Evolutionary conservation across 1,284 basidiomycete species (phyloP), one percentile per base, ranked within the genome.

Genomic region (Cutaneotrichosporon dermatis): DNA sequence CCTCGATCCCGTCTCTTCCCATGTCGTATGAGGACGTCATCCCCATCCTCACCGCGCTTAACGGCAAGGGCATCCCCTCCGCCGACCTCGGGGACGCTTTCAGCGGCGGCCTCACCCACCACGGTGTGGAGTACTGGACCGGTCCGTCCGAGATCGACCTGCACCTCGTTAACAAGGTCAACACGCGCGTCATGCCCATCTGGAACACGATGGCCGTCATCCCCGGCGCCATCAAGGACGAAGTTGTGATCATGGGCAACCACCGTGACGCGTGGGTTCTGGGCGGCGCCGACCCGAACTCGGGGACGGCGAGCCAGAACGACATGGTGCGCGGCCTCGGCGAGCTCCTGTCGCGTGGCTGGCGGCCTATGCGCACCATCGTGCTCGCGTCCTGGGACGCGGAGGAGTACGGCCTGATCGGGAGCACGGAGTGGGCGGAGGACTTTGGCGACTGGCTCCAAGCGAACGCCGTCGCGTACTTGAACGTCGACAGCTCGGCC

Each of bases 361-460:
- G 94, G 94, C 89, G 86, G 69, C 94, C 94, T 4, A 79, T 93
- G 43, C 82, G 93, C 58, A 94, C 90, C 13, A 85, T 95, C 68
- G 78, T 95, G n/a, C 82, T 97, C 54, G 91, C 89, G 4, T 89
- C 86, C 64, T 96, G 91, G 92, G 92, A 95, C 75, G 94, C 86
- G 0, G 93, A 97, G 79, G 94, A 90, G 85, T 91, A 92, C 62
- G 92, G 92, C 35, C 82, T 95, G 41, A 80, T 96, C 48, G 92
- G 92, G 10, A 87, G 86, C 67, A 92, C 89, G 6, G 91, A 95
- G 76, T 92, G 86, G 82, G 88, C 86, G 6, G 92, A 95, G 78
- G 91, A 95, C 74, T 95, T 93, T 73, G 81, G 86, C 6, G 81
- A 85, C 36, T 94, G 88, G 86, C 85, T 95, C 59, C 80, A 82